Conservation (phyloP, 805 yeast genomes). For the Kluyveromyces starmeri region DNA sequence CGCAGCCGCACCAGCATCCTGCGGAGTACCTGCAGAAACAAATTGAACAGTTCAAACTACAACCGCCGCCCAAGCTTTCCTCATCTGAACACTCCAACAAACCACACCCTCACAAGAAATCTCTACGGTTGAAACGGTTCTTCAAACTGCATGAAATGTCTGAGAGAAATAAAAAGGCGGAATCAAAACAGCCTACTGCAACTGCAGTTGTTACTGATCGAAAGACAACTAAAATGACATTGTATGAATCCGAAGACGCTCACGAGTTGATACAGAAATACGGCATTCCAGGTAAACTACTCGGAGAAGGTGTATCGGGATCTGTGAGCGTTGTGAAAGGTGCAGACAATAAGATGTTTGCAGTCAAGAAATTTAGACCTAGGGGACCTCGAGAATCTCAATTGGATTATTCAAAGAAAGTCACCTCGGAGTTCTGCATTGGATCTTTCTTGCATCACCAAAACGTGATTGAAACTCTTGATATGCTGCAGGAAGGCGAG, state of each 20-base stretch:
- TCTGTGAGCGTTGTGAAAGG: slow-evolving; percentile 74
- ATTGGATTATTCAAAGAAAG: slow-evolving; percentile 65
- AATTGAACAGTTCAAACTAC: slow-evolving; percentile 16
- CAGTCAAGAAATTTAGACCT: slow-evolving; percentile 78
- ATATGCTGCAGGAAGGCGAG: slow-evolving; percentile 60
- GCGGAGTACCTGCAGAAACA: slow-evolving; percentile 22
- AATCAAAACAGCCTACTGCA: slow-evolving; percentile 3
- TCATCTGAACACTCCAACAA: slow-evolving; percentile 3
- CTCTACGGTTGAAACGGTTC: slow-evolving; percentile 37
- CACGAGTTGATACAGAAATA: slow-evolving; percentile 48
- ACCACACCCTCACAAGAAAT: slow-evolving; percentile 11
- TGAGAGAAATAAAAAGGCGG: slow-evolving; percentile 9
- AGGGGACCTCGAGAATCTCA: slow-evolving; percentile 44
- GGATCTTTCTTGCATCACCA: slow-evolving; percentile 73
- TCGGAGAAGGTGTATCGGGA: slow-evolving; percentile 95
- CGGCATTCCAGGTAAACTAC: slow-evolving; percentile 61
- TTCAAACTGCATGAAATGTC: slow-evolving; percentile 35
- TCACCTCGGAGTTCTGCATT: slow-evolving; percentile 71
- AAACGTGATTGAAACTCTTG: slow-evolving; percentile 74
- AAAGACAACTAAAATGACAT: slow-evolving; percentile 20
- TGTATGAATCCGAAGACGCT: slow-evolving; percentile 34
- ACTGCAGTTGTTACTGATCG: slow-evolving; percentile 5
- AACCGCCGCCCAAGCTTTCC: slow-evolving; percentile 6
- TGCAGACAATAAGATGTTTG: slow-evolving; percentile 55
- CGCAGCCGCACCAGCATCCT: slow-evolving; percentile 23